Evolutionary conservation across 805 yeast species (phyloP), one percentile per base, ranked within the genome.

Genomic region (Ogataea wickerhamii): DNA sequence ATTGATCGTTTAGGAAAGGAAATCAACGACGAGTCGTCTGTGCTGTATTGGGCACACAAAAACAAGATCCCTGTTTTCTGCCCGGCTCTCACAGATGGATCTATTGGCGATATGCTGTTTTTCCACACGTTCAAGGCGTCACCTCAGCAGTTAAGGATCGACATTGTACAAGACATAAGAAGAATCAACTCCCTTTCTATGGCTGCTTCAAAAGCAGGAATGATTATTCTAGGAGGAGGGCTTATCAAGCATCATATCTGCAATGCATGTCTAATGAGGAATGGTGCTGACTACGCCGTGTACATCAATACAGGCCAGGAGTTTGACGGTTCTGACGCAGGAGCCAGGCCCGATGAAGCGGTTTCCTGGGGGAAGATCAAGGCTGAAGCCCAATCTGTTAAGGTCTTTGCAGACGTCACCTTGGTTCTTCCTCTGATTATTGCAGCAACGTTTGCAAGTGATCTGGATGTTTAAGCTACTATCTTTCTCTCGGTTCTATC

Each of bases 311-410:
- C 99, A 12, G 98, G 96, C 32, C 98, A 93, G 67, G 99, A 93
- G 61, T 93, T 88, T 54, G 99, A 93, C 59, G 98, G 98, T 32
- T 87, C 96, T 18, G 98, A 93, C 63, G 98, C 98, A 8, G 98
- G 98, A 48, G 98, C 98, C 5, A 78, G 98, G 61, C 98, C 98
- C 1, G 98, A 93, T 61, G 99, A 93, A 67, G 98, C 98, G 19
- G 84, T 93, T 37, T 84, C 95, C 27, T 93, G 99, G 99, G 99
- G 99, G 48, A 93, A 93, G 64, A 93, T 93, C 65, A 89, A 87
- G 67, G 84, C 95, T 5, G 96, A 87, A 28, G 99, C 98, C 21
- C 78, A 76, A 55, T 76, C 82, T 43, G 95, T 88, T 40, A 93
- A 93, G 67, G 89, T 93, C 31, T 93, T 86, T 54, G 94, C 96